phyloP scores from a whole-genome alignment of 1,284 basidiomycete genomes.

The Rhodofomes roseus region DNA sequence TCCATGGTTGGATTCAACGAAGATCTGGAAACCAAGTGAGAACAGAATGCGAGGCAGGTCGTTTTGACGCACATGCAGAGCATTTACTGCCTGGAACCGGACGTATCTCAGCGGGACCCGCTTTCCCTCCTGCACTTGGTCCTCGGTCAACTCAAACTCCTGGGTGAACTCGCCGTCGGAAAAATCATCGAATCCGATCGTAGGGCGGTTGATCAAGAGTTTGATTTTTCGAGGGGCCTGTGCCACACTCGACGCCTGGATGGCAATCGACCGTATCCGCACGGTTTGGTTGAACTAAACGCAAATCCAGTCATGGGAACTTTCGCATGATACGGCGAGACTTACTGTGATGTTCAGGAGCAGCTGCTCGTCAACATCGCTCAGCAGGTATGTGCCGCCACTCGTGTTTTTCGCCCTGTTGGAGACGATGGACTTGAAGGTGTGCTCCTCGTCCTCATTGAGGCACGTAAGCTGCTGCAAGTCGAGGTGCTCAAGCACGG shows the following conservation, averaged over 20 bases:
- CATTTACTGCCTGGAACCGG: slow-evolving; percentile 76
- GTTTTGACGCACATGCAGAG: slow-evolving; percentile 54
- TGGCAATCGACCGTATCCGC: slow-evolving; percentile 65
- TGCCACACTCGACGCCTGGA: slow-evolving; percentile 45
- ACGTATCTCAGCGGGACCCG: slow-evolving; percentile 67
- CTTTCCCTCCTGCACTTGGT: slow-evolving; percentile 53
- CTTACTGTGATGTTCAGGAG: slow-evolving; percentile 63
- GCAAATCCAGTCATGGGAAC: background rate
- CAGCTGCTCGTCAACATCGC: slow-evolving; percentile 80
- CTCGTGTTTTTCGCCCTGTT: slow-evolving; percentile 48
- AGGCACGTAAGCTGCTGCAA: slow-evolving; percentile 66
- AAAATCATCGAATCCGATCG: slow-evolving; percentile 68
- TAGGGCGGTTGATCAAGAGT: slow-evolving; percentile 63
- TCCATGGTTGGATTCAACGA: slow-evolving; percentile 75
- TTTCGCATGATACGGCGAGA: background rate
- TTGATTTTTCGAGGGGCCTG: slow-evolving; percentile 68
- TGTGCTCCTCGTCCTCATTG: slow-evolving; percentile 65
- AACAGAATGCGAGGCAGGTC: background rate
- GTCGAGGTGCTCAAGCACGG: slow-evolving; percentile 61
- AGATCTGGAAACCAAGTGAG: slow-evolving; percentile 46
- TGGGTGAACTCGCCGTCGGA: slow-evolving; percentile 53
- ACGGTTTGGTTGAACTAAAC: slow-evolving; percentile 77
- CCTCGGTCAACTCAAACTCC: slow-evolving; percentile 46
- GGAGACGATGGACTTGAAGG: slow-evolving; percentile 56
- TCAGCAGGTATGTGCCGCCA: slow-evolving; percentile 53